A percentile compares a stretch with the other conserved stretches of the same genome.
These are phyloP conservation scores for Melampsora larici-populina DNA, from an alignment of 1,284 basidiomycete genomes.

Conservation along the genomic window DNA sequence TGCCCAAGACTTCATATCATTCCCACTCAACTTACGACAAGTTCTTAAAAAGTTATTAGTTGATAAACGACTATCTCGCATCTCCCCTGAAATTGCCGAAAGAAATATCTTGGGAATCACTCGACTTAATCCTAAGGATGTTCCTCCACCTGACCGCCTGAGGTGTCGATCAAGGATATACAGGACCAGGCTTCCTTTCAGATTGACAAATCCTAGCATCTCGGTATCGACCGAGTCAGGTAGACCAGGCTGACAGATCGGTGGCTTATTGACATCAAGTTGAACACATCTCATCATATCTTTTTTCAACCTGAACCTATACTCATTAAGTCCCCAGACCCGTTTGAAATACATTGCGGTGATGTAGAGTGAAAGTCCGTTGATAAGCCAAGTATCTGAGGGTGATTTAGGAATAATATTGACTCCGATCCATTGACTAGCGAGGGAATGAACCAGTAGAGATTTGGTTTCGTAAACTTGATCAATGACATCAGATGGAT, in stretches of 20 bases:
- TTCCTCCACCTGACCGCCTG: slow-evolving; percentile 75
- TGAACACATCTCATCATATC: slow-evolving; percentile 92
- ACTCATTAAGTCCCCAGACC: slow-evolving; percentile 93
- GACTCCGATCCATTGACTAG: slow-evolving; percentile 95
- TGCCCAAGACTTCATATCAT: slow-evolving; percentile 70
- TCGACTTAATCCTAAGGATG: slow-evolving; percentile 86
- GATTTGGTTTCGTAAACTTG: slow-evolving; percentile 89
- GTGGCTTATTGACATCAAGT: slow-evolving; percentile 82
- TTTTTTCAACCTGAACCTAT: slow-evolving; percentile 88
- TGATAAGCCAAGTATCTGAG: slow-evolving; percentile 93
- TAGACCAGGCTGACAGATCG: slow-evolving; percentile 85
- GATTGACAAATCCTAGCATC: slow-evolving; percentile 69
- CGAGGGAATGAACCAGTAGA: slow-evolving; percentile 77
- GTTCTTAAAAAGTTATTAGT: slow-evolving; percentile 86
- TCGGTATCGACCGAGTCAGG: slow-evolving; percentile 54
- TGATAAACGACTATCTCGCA: slow-evolving; percentile 64
- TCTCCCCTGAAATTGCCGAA: slow-evolving; percentile 86
- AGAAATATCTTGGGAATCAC: slow-evolving; percentile 93
- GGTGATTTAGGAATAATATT: slow-evolving; percentile 93
- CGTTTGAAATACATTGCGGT: slow-evolving; percentile 82
- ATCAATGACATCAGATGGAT: slow-evolving; percentile 85
- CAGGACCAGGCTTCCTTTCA: slow-evolving; percentile 90
- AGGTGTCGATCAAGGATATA: slow-evolving; percentile 92
- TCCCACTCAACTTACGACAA: slow-evolving; percentile 80
- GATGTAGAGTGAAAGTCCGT: slow-evolving; percentile 87